phyloP scores from a whole-genome alignment of 192 early-diverging fungal genomes.

The Backusella australiensis region DNA sequence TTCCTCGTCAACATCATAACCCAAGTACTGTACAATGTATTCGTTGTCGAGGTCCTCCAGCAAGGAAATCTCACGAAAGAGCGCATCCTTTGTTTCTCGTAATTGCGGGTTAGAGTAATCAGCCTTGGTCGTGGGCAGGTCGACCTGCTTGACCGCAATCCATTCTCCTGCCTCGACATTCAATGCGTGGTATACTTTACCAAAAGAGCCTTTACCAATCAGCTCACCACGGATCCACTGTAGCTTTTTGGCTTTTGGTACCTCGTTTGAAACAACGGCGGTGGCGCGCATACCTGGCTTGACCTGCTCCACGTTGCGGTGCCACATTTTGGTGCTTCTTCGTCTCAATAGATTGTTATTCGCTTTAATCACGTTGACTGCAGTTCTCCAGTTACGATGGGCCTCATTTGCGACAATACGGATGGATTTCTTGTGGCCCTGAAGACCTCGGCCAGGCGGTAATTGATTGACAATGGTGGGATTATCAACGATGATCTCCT shows the following conservation, averaged over 20 bases:
- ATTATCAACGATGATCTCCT: constrained; percentile 54
- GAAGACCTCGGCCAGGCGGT: constrained; percentile 11
- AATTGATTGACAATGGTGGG: constrained; percentile 18
- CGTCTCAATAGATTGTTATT: constrained; percentile 35
- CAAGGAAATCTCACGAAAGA: constrained; percentile 73
- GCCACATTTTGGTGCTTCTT: constrained; percentile 56
- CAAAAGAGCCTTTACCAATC: constrained; percentile 85
- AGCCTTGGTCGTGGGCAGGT: constrained; percentile 52
- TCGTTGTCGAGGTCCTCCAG: constrained; percentile 79
- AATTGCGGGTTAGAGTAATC: constrained; percentile 45
- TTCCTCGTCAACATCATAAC: constrained; percentile 52
- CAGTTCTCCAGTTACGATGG: constrained; percentile 29
- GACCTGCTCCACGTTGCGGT: constrained; percentile 43
- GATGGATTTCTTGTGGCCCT: constrained; percentile 48
- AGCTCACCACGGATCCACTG: constrained; percentile 74
- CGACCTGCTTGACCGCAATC: constrained; percentile 85
- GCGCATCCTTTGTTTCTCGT: constrained; percentile 49
- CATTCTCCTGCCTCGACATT: constrained; percentile 67
- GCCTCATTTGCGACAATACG: constrained; percentile 51
- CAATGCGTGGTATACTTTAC: constrained; percentile 73
- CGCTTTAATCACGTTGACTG: constrained; percentile 32
- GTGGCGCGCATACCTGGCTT: constrained; percentile 34
- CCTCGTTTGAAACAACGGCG: background rate
- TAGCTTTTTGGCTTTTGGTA: constrained; percentile 41
- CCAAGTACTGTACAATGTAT: constrained; percentile 94